Evolutionary conservation across 1,284 basidiomycete species (phyloP).

Genomic region (Tremellales sp.): DNA sequence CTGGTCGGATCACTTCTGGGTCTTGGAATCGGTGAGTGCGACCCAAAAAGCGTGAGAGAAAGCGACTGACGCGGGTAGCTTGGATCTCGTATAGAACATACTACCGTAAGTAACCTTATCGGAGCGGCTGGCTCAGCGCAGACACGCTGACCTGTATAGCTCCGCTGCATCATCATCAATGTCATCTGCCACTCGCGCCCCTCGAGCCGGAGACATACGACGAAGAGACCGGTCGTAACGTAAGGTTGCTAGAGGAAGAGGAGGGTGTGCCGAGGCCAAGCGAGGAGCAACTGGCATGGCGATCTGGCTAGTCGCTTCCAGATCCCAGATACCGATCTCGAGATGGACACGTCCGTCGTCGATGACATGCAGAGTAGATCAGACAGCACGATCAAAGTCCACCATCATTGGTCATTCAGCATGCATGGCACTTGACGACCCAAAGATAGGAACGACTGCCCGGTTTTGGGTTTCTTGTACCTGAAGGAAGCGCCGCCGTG

Average conservation of each 20-base stretch:
- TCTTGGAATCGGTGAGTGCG: slow-evolving; percentile 62
- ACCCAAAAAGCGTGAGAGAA: slow-evolving; percentile 51
- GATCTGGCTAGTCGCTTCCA: no score
- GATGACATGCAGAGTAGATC: no score
- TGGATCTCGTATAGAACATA: slow-evolving; percentile 72
- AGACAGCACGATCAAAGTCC: no score
- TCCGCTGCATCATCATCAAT: slow-evolving; percentile 45
- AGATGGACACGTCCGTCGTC: no score
- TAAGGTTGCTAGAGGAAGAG: slow-evolving; percentile 30
- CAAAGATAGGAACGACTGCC: no score
- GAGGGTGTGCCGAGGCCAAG: slow-evolving; percentile 24
- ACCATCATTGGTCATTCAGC: no score
- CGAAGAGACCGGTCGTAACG: slow-evolving; percentile 12
- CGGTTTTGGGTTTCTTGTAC: no score
- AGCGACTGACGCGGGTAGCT: slow-evolving; percentile 38
- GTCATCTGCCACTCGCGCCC: slow-evolving; percentile 72
- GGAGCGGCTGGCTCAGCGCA: slow-evolving; percentile 22
- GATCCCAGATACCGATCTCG: no score
- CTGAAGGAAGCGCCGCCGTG: no score
- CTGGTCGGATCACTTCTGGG: slow-evolving; percentile 75
- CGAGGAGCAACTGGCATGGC: slow-evolving; percentile 38
- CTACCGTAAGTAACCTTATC: slow-evolving; percentile 32
- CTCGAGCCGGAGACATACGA: slow-evolving; percentile 37
- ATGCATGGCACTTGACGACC: no score
- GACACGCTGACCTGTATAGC: slow-evolving; percentile 53